phyloP scores from a whole-genome alignment of 2,329 filamentous ascomycete genomes.

The Seiridium cupressi region DNA sequence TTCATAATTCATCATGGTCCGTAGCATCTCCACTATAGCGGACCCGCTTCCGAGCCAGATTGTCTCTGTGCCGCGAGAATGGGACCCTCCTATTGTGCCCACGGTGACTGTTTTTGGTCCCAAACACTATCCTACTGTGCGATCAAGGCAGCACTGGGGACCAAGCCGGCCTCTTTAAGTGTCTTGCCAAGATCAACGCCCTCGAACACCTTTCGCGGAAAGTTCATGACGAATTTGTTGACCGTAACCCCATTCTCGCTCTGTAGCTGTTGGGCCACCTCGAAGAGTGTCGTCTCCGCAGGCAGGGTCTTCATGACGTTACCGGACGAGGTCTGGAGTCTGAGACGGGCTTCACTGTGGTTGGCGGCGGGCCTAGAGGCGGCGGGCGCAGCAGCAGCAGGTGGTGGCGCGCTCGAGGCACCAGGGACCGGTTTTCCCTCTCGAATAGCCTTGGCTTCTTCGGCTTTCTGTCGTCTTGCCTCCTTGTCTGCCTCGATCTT shows the following conservation, averaged over 20 bases:
- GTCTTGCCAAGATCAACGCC: constrained; percentile 82
- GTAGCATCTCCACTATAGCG: too few species aligned
- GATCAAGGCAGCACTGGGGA: constrained; percentile 87
- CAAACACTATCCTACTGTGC: constrained; percentile 47
- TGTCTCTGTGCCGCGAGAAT: too few species aligned
- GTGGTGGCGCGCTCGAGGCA: constrained; percentile 36
- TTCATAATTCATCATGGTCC: too few species aligned
- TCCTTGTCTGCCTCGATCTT: constrained; percentile 95
- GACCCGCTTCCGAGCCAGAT: too few species aligned
- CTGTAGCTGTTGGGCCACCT: constrained; percentile 76
- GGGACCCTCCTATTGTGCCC: too few species aligned
- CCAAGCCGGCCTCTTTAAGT: constrained; percentile 85
- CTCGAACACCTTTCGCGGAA: constrained; percentile 78
- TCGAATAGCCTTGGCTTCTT: constrained; percentile 80
- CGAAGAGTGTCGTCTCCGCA: constrained; percentile 87
- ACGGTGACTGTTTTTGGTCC: background rate
- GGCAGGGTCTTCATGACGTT: constrained; percentile 86
- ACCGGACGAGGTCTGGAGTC: constrained; percentile 73
- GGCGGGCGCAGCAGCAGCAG: constrained; percentile 45
- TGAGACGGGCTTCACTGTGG: constrained; percentile 77
- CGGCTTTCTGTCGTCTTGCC: constrained; percentile 80
- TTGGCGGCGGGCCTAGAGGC: constrained; percentile 60
- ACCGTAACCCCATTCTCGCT: constrained; percentile 70
- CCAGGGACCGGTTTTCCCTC: constrained; percentile 63
- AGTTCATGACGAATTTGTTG: constrained; percentile 78